phyloP scores from a whole-genome alignment of 345 rosid genomes.

The Aegle marmelos region DNA sequence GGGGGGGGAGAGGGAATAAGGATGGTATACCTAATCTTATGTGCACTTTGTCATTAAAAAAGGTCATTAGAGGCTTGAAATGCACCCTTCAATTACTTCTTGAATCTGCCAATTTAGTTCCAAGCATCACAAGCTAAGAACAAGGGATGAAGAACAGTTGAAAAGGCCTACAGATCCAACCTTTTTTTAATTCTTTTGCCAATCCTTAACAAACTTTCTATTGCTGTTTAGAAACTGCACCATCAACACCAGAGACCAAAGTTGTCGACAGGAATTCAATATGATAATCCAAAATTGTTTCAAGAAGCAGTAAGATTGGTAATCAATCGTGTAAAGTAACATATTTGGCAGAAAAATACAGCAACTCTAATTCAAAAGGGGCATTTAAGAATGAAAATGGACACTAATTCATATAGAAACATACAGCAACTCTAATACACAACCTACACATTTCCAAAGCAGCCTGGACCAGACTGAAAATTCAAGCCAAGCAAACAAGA shows the following conservation, averaged over 20 bases:
- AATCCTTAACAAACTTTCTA: background rate
- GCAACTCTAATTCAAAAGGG: background rate
- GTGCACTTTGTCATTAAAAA: no score
- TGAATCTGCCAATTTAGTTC: background rate
- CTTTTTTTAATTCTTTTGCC: no score
- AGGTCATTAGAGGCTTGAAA: no score
- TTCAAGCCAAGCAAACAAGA: conserved; percentile 13
- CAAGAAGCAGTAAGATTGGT: background rate
- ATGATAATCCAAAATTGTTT: background rate
- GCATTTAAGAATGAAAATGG: background rate
- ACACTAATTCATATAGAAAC: conserved; percentile 15
- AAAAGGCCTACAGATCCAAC: no score
- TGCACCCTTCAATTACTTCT: no score
- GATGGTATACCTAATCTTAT: no score
- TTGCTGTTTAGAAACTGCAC: background rate
- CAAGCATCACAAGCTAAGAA: background rate
- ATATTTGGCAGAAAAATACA: background rate
- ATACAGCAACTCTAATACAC: conserved; percentile 22
- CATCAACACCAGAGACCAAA: background rate
- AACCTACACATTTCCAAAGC: conserved; percentile 19
- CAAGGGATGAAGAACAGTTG: background rate
- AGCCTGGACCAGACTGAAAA: conserved; percentile 22
- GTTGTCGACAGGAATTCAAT: background rate
- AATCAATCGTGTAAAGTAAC: background rate
- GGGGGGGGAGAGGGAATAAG: no score